Evolutionary conservation across 768 basidiomycete species (phyloP).

Genomic region (Xerocomellus chrysenteron): DNA sequence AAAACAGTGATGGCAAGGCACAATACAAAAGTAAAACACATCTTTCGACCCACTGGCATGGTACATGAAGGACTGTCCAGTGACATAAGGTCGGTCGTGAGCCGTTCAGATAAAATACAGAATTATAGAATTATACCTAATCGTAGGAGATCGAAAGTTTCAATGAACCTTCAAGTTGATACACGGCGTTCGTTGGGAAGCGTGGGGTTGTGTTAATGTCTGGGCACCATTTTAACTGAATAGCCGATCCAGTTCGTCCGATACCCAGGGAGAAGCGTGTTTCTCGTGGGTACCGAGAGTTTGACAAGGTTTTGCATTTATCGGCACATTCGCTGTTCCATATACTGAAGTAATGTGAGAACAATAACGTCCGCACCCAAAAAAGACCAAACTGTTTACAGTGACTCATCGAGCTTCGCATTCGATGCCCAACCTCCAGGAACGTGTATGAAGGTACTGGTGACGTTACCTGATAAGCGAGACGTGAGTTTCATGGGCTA

Average conservation of each 20-base stretch:
- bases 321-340: background rate
- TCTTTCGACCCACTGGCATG: background rate
- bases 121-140: background rate
- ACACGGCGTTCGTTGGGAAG: background rate
- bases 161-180: background rate
- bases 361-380: too few species aligned
- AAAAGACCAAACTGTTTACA: too few species aligned
- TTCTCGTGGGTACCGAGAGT: background rate
- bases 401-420: too few species aligned
- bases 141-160: background rate
- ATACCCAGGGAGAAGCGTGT: background rate
- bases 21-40: background rate
- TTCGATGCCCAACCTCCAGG: background rate
- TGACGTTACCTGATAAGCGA: slow-evolving; percentile 21
- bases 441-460: background rate
- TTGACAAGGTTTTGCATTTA: background rate
- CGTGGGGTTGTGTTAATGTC: background rate
- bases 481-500: background rate
- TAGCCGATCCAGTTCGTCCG: background rate
- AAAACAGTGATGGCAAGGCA: too few species aligned
- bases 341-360: background rate
- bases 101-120: background rate
- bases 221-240: too few species aligned
- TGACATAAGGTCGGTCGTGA: background rate
- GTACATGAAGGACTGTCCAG: background rate